phyloP scores from a whole-genome alignment of 78 protist species.

The Emiliania huxleyi region DNA sequence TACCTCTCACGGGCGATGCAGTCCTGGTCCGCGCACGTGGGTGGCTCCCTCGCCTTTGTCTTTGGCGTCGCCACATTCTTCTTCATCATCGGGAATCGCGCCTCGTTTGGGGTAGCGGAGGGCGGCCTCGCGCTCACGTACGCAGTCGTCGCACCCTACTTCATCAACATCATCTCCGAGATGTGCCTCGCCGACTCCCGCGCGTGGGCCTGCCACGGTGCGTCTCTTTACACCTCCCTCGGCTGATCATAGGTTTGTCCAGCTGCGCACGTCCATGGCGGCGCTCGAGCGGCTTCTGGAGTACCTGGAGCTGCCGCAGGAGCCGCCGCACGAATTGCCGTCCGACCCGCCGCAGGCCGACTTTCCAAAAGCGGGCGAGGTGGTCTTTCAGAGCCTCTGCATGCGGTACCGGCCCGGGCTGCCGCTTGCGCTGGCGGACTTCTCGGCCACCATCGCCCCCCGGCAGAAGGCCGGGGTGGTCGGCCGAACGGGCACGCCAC shows the following conservation, averaged over 20 bases:
- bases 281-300: neutral
- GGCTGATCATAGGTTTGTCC: too few species aligned
- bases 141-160: slow-evolving; percentile 42
- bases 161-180: neutral
- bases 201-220: too few species aligned
- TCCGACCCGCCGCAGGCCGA: neutral
- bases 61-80: neutral
- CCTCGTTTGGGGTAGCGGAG: neutral
- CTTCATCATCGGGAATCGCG: neutral
- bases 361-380: neutral
- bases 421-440: neutral
- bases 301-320: slow-evolving; percentile 4
- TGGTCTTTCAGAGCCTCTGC: neutral
- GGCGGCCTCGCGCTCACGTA: slow-evolving; percentile 64
- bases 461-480: slow-evolving; percentile 42
- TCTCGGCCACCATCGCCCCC: neutral
- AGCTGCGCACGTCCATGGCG: neutral
- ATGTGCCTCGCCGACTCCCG: too few species aligned
- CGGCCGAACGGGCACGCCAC: slow-evolving; percentile 58
- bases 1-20: neutral
- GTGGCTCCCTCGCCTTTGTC: neutral
- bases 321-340: neutral
- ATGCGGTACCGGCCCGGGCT: neutral
- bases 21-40: neutral
- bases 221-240: too few species aligned